Conservation (phyloP, 208 protist genomes). For the Trypanosoma mega region DNA sequence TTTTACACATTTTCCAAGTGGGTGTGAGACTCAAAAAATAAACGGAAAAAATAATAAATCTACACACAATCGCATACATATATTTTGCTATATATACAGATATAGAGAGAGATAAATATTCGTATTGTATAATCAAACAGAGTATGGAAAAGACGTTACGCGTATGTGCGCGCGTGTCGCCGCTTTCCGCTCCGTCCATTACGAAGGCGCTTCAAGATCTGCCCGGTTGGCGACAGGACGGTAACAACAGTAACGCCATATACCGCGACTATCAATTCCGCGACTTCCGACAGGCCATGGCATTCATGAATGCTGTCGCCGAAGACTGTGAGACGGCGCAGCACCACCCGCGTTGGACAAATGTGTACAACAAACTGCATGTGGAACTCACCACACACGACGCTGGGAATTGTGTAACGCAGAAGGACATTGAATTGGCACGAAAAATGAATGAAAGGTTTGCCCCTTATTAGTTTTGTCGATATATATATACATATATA, state of each 20-base stretch:
- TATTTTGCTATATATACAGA: neutral
- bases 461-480: neutral
- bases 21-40: no score
- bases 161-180: slow-evolving; percentile 1
- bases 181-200: slow-evolving; percentile 75
- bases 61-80: no score
- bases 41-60: no score
- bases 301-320: slow-evolving; percentile 89
- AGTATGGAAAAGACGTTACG: slow-evolving; percentile 4
- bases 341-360: slow-evolving; percentile 96
- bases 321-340: slow-evolving; percentile 80
- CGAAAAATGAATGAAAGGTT: slow-evolving; percentile 56
- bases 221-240: slow-evolving; percentile 60
- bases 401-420: slow-evolving; percentile 77
- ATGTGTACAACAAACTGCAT: slow-evolving; percentile 93
- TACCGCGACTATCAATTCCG: slow-evolving; percentile 70
- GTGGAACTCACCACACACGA: slow-evolving; percentile 95
- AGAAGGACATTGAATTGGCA: slow-evolving; percentile 80
- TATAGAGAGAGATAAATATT: neutral
- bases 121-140: neutral
- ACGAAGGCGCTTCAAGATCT: slow-evolving; percentile 83
- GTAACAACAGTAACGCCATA: slow-evolving; percentile 48
- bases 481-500: neutral
- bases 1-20: no score
- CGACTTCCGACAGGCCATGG: slow-evolving; percentile 89